These are phyloP conservation scores for Termitomyces sp. DNA, from an alignment of 1,284 basidiomycete species.

Conservation along the genomic window DNA sequence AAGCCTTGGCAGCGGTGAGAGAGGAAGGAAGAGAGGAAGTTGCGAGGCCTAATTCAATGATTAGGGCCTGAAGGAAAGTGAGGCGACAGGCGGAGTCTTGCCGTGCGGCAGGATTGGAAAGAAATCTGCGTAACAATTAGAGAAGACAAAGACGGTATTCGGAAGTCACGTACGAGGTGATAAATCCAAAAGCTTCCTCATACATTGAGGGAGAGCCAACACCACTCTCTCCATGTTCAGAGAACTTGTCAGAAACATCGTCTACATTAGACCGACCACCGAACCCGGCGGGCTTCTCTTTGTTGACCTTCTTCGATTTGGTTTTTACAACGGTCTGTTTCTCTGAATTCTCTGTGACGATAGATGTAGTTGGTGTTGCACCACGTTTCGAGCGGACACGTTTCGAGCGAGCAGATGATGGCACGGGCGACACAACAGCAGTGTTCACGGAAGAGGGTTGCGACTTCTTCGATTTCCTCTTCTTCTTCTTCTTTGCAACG, in stretches of 20 bases:
- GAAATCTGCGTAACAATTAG: slow-evolving; percentile 34
- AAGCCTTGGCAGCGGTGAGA: slow-evolving; percentile 53
- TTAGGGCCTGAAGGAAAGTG: slow-evolving; percentile 46
- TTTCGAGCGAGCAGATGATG: slow-evolving; percentile 5
- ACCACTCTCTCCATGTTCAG: slow-evolving; percentile 26
- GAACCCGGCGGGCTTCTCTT: slow-evolving; percentile 20
- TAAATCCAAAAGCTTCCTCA: slow-evolving; percentile 50
- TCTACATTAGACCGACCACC: slow-evolving; percentile 44
- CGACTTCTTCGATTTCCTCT: slow-evolving; percentile 3
- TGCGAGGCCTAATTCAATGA: slow-evolving; percentile 51
- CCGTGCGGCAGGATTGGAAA: slow-evolving; percentile 46
- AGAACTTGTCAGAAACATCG: slow-evolving; percentile 44
- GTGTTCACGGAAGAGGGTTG: slow-evolving; percentile 8
- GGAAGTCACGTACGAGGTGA: slow-evolving; percentile 36
- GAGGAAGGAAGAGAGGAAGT: slow-evolving; percentile 47
- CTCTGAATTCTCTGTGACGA: not conserved
- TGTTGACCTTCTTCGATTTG: slow-evolving; percentile 17
- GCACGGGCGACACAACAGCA: slow-evolving; percentile 4
- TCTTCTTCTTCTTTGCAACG: slow-evolving; percentile 8
- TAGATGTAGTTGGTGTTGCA: not conserved
- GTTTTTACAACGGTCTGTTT: slow-evolving; percentile 1
- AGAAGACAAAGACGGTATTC: not conserved
- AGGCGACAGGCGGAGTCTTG: slow-evolving; percentile 40
- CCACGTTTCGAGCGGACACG: not conserved
- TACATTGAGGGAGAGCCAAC: slow-evolving; percentile 31